A percentile compares a stretch with the other conserved stretches of the same genome.
phyloP scores from a whole-genome alignment of 2,329 filamentous ascomycete species.

The Elsinoe perseae region DNA sequence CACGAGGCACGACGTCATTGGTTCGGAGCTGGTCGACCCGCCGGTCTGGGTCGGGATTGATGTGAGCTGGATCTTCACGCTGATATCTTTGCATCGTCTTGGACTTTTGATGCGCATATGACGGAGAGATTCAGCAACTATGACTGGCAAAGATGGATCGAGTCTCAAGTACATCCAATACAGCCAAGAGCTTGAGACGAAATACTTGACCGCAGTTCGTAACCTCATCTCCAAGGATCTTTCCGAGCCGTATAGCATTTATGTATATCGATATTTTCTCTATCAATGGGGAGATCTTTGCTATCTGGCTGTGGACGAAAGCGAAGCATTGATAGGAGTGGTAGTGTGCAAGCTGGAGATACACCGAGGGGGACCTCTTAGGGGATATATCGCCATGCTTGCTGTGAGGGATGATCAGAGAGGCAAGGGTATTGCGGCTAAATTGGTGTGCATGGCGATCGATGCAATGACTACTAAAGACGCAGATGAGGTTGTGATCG shows the following conservation, averaged over 20 bases:
- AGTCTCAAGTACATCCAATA: slow-evolving; percentile 41
- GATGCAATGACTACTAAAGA: slow-evolving; percentile 77
- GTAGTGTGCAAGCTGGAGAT: slow-evolving; percentile 91
- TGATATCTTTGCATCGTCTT: neutral
- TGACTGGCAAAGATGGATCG: slow-evolving; percentile 18
- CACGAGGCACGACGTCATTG: slow-evolving; percentile 7
- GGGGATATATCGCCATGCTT: slow-evolving; percentile 97
- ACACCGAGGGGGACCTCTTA: slow-evolving; percentile 75
- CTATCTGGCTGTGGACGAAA: slow-evolving; percentile 53
- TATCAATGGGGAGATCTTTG: slow-evolving; percentile 98
- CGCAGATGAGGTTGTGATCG: slow-evolving; percentile 61
- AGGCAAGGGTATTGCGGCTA: slow-evolving; percentile 76
- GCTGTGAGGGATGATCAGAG: slow-evolving; percentile 76
- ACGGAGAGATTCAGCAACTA: slow-evolving; percentile 6
- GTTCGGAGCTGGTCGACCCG: neutral
- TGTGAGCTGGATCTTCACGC: neutral
- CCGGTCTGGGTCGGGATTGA: neutral
- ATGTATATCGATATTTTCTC: slow-evolving; percentile 96
- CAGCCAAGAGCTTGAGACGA: slow-evolving; percentile 50
- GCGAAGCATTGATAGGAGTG: slow-evolving; percentile 67
- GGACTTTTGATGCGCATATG: too few species aligned
- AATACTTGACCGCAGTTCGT: slow-evolving; percentile 76
- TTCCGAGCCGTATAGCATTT: slow-evolving; percentile 97
- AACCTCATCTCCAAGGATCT: slow-evolving; percentile 91
- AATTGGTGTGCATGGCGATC: slow-evolving; percentile 80